Percentiles rank a stretch among this genome's conserved stretches.
Evolutionary conservation across 805 yeast genomes (phyloP).

Genomic region (Zygoascus ofunaensis): DNA sequence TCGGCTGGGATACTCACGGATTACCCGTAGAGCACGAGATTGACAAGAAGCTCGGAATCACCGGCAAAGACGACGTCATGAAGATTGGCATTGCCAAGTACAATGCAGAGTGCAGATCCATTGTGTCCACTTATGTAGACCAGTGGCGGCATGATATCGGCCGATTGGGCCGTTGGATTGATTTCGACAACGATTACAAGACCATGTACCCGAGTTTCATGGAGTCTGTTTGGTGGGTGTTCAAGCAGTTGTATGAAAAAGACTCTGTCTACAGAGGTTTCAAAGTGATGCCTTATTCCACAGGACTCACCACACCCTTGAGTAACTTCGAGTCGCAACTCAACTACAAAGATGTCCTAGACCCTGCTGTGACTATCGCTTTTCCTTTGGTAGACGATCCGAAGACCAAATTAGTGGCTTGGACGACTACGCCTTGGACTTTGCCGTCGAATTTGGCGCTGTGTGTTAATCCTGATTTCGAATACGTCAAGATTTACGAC

Average conservation of each 20-base stretch:
- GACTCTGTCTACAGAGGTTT: constrained; percentile 88
- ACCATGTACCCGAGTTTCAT: constrained; percentile 90
- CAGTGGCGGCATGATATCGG: constrained; percentile 94
- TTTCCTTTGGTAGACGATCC: constrained; percentile 77
- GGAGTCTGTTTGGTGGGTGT: constrained; percentile 99
- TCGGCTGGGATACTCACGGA: constrained; percentile 99
- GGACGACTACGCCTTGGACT: constrained; percentile 99
- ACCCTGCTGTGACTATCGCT: constrained; percentile 91
- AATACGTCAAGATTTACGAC: constrained; percentile 85
- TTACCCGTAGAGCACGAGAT: constrained; percentile 97
- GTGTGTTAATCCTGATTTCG: constrained; percentile 84
- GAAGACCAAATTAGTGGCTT: constrained; percentile 78
- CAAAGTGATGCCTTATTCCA: constrained; percentile 98
- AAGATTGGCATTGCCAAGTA: constrained; percentile 88
- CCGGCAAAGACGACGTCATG: constrained; percentile 90
- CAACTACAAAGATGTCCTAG: constrained; percentile 93
- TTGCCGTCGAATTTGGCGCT: constrained; percentile 88
- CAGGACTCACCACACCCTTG: constrained; percentile 93
- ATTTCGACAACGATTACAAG: constrained; percentile 96
- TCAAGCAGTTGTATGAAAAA: constrained; percentile 77
- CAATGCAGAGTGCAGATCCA: constrained; percentile 88
- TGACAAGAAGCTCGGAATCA: constrained; percentile 92
- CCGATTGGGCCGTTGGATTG: constrained; percentile 98
- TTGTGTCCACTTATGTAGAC: constrained; percentile 93
- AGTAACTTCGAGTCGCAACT: constrained; percentile 98